These are phyloP conservation scores for Podospora didyma DNA, from an alignment of 495 filamentous ascomycete genomes.

Conservation along the genomic window DNA sequence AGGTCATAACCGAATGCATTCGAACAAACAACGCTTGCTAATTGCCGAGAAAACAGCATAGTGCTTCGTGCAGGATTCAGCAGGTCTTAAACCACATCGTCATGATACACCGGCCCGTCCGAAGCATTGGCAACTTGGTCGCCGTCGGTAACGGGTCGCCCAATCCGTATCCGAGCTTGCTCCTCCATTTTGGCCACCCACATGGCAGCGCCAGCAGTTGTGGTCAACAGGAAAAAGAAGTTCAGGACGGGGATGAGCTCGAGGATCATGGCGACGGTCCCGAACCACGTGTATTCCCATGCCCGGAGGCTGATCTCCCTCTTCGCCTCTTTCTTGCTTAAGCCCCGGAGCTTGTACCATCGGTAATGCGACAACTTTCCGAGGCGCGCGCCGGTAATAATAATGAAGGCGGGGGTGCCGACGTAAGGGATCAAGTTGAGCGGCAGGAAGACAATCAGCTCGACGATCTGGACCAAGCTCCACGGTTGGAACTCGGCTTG, in stretches of 20 bases:
- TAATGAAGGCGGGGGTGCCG: slow-evolving; percentile 73
- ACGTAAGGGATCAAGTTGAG: slow-evolving; percentile 87
- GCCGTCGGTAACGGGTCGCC: slow-evolving; percentile 14
- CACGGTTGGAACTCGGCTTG: slow-evolving; percentile 64
- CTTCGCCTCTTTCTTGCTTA: slow-evolving; percentile 58
- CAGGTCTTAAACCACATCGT: slow-evolving; percentile 12
- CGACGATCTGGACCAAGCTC: slow-evolving; percentile 70
- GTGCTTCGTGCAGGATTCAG: not conserved
- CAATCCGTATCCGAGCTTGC: slow-evolving; percentile 22
- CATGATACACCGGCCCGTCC: slow-evolving; percentile 26
- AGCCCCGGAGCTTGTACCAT: slow-evolving; percentile 81
- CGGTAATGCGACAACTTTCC: slow-evolving; percentile 57
- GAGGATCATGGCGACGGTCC: slow-evolving; percentile 49
- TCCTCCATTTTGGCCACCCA: slow-evolving; percentile 67
- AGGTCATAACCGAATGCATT: too few species aligned
- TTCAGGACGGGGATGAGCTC: slow-evolving; percentile 78
- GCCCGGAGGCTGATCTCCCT: slow-evolving; percentile 59
- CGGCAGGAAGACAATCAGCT: slow-evolving; percentile 75
- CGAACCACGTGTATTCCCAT: slow-evolving; percentile 65
- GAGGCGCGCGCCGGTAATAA: slow-evolving; percentile 59
- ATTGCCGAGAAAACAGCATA: too few species aligned
- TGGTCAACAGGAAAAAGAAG: slow-evolving; percentile 87
- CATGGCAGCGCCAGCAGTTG: slow-evolving; percentile 70
- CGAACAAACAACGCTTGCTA: too few species aligned
- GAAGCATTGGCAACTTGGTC: slow-evolving; percentile 13